Evolutionary conservation across 2,329 filamentous ascomycete genomes (phyloP).

Genomic region (Fusarium dlaminii): DNA sequence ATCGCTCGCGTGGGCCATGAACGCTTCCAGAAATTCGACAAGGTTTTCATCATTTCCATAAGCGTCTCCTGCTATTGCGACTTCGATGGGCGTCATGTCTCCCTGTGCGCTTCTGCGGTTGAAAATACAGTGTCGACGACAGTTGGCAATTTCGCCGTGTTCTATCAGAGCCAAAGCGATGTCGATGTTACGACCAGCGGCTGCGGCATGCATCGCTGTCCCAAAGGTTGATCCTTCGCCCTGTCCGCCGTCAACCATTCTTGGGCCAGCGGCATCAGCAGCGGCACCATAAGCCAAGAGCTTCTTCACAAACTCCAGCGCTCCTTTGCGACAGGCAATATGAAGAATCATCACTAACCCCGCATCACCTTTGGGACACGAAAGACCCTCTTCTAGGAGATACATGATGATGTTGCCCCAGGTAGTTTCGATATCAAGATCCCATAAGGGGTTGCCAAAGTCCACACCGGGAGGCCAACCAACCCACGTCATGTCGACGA

Average conservation of each 20-base stretch:
- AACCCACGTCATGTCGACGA: constrained; percentile 10
- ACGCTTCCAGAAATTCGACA: neutral
- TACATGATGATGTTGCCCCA: constrained; percentile 5
- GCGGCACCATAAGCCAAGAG: neutral
- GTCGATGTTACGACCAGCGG: neutral
- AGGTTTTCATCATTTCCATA: neutral
- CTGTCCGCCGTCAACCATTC: constrained; percentile 4
- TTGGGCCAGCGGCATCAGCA: neutral
- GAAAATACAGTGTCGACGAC: neutral
- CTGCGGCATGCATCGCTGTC: constrained; percentile 16
- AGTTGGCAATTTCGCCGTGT: neutral
- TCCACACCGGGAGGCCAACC: constrained; percentile 9
- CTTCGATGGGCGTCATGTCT: neutral
- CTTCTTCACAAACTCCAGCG: neutral
- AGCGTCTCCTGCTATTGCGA: neutral
- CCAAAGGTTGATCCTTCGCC: neutral
- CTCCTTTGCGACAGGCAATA: neutral
- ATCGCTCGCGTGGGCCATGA: neutral
- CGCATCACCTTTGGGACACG: neutral
- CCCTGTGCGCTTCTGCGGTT: accelerated
- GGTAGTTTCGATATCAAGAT: neutral
- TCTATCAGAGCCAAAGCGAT: neutral
- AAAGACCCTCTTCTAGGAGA: neutral
- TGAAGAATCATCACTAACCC: constrained; percentile 17
- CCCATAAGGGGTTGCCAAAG: neutral